These are phyloP conservation scores for Starmerella powellii DNA, from an alignment of 805 yeast species.

Conservation along the genomic window DNA sequence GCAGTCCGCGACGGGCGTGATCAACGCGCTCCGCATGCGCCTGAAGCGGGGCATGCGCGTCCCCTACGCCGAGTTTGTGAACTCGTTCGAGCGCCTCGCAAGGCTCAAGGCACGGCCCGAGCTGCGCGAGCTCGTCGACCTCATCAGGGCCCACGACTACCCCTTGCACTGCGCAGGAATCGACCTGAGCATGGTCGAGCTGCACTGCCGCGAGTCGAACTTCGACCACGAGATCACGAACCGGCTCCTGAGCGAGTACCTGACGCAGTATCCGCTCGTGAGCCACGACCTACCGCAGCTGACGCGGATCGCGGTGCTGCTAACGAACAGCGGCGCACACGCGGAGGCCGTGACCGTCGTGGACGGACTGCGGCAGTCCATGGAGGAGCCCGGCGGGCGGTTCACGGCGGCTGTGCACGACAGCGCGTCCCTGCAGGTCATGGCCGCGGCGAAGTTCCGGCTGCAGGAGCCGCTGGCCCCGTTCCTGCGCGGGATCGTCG, in stretches of 20 bases:
- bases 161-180: conserved; percentile 22
- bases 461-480: conserved; percentile 10
- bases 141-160: conserved; percentile 13
- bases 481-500: conserved; percentile 4
- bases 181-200: conserved; percentile 20
- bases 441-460: conserved; percentile 4
- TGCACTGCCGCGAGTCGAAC: conserved; percentile 4
- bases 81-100: conserved; percentile 12
- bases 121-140: conserved; percentile 1
- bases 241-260: conserved; percentile 15
- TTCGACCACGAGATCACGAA: conserved; percentile 3
- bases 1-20: neutral
- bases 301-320: conserved; percentile 17
- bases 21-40: conserved; percentile 8
- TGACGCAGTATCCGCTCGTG: conserved; percentile 21
- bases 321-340: conserved; percentile 8
- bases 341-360: conserved; percentile 6
- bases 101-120: neutral
- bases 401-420: conserved; percentile 12
- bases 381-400: neutral
- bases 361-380: conserved; percentile 11
- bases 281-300: conserved; percentile 16
- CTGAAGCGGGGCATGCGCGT: conserved; percentile 14
- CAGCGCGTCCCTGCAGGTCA: conserved; percentile 11
- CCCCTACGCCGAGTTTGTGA: conserved; percentile 14